A percentile compares a stretch with the other conserved stretches of the same genome.
phyloP scores from a whole-genome alignment of 2,329 filamentous ascomycete genomes.

The Fusarium nanum region DNA sequence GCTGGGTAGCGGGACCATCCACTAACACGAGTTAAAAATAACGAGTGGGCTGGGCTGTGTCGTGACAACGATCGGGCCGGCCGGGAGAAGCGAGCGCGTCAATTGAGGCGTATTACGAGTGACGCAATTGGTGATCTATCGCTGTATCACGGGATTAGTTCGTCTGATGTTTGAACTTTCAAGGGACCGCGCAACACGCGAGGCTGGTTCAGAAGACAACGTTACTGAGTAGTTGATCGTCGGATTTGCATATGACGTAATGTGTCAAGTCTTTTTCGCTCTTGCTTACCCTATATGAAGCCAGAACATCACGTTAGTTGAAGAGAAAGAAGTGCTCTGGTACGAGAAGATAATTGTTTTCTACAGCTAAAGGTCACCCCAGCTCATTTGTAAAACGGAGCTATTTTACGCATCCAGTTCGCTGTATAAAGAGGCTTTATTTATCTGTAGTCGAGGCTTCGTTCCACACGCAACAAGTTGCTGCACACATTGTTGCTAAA shows the following conservation, averaged over 20 bases:
- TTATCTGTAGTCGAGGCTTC: no score
- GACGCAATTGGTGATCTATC: background rate
- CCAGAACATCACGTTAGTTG: background rate
- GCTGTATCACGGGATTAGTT: background rate
- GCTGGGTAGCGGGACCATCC: slow-evolving; percentile 1
- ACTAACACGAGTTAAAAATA: slow-evolving; percentile 29
- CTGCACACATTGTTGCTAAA: no score
- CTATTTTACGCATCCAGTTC: no score
- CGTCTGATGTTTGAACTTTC: background rate
- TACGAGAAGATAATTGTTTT: background rate
- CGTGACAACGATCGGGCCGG: background rate
- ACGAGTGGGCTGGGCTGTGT: background rate
- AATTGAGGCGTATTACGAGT: background rate
- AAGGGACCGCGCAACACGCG: background rate
- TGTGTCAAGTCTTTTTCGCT: background rate
- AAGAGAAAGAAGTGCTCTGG: background rate
- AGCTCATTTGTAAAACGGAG: no score
- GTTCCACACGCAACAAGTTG: no score
- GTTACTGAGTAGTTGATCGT: background rate
- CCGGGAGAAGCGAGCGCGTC: background rate
- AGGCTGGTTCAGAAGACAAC: background rate
- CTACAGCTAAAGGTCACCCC: no score
- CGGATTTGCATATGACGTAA: background rate
- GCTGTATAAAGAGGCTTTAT: accelerated
- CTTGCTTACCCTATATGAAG: background rate